phyloP scores from a whole-genome alignment of 2,329 filamentous ascomycete genomes.

The Uncinocarpus reesii region DNA sequence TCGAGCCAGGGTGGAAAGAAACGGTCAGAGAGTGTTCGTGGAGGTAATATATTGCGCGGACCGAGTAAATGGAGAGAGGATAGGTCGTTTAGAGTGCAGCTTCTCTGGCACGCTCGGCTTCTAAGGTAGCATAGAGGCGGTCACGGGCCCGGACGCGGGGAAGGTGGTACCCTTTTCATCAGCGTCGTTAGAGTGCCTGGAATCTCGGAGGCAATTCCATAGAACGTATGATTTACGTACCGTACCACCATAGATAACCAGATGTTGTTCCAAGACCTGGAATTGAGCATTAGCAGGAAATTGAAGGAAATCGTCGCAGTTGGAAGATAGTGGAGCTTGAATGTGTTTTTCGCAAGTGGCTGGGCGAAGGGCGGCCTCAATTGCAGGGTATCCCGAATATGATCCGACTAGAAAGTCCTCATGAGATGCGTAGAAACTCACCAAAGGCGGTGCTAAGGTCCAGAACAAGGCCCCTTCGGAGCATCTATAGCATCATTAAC shows the following conservation, averaged over 20 bases:
- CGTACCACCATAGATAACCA: conserved; percentile 61
- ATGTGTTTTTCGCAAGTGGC: neutral
- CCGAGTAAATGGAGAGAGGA: neutral
- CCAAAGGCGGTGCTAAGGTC: conserved; percentile 57
- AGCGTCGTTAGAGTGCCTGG: neutral
- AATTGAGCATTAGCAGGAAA: conserved; percentile 5
- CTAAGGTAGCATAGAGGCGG: conserved; percentile 53
- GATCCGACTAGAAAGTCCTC: neutral
- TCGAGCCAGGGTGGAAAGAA: neutral
- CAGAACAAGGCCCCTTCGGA: conserved; percentile 55
- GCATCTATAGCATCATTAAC: conserved; percentile 42
- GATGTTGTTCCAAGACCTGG: conserved; percentile 51
- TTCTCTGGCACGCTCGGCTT: conserved; percentile 46
- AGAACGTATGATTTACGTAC: conserved; percentile 34
- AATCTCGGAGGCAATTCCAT: neutral
- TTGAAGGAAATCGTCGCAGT: too few relatives aligned
- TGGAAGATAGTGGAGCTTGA: too few relatives aligned
- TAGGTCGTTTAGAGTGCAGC: conserved; percentile 5
- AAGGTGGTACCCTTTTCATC: conserved; percentile 49
- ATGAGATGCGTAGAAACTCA: conserved; percentile 34
- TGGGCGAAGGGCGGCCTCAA: neutral
- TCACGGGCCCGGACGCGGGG: conserved; percentile 54
- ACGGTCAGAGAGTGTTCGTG: neutral
- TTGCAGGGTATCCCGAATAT: neutral
- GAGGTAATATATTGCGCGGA: neutral